Conservation (phyloP, 371 early-diverging fungal genomes). For the Apophysomyces variabilis region DNA sequence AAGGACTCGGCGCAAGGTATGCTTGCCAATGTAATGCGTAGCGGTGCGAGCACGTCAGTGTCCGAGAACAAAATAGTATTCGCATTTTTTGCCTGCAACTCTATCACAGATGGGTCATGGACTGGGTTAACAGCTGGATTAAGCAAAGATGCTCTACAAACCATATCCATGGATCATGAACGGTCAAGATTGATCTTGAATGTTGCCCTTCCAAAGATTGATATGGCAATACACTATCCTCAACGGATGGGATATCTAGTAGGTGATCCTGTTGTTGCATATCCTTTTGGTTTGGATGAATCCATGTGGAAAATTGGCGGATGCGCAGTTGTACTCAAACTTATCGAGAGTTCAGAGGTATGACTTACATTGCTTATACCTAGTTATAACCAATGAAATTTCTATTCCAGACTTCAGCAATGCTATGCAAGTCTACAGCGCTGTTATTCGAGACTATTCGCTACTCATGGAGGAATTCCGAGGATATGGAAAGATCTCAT, state of each 20-base stretch:
- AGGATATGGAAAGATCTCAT: conserved; percentile 75
- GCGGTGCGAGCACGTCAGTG: conserved; percentile 49
- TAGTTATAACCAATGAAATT: background rate
- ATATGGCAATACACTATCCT: conserved; percentile 49
- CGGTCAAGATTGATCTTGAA: conserved; percentile 56
- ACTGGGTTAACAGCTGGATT: conserved; percentile 51
- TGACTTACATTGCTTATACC: background rate
- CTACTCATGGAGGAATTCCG: conserved; percentile 73
- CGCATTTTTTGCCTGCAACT: conserved; percentile 67
- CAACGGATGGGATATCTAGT: conserved; percentile 53
- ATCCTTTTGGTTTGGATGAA: conserved; percentile 67
- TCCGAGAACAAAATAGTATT: conserved; percentile 69
- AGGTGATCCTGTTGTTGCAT: conserved; percentile 62
- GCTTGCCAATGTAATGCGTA: conserved; percentile 60
- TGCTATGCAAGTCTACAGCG: conserved; percentile 63
- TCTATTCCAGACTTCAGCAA: conserved; percentile 50
- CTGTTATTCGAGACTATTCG: conserved; percentile 67
- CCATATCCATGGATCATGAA: conserved; percentile 22
- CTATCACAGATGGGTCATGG: conserved; percentile 48
- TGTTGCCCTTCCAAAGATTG: conserved; percentile 64
- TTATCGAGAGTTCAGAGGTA: conserved; percentile 70
- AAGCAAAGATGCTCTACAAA: conserved; percentile 30
- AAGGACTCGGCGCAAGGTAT: conserved; percentile 46
- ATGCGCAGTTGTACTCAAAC: conserved; percentile 63
- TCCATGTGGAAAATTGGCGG: conserved; percentile 80